Base-by-base conservation (phyloP, 2,329 filamentous ascomycete genomes). In the Trichoderma harzianum region DNA sequence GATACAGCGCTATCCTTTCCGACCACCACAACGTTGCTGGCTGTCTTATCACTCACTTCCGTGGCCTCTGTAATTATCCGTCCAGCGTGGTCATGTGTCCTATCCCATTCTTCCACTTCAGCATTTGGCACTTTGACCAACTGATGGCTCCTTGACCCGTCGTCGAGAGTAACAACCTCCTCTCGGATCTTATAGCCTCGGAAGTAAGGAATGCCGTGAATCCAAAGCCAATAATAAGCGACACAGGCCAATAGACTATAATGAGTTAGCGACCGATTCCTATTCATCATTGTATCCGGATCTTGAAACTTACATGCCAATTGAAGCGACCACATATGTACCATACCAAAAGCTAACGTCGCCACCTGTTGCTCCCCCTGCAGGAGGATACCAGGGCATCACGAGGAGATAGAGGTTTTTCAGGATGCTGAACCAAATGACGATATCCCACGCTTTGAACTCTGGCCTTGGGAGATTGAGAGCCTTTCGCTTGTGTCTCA, bases 301-400 rank as follows among this genome's bases (percentile, higher is more conserved):
- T 18, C 18, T 24, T 24, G 11, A 51, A 16, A 87, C 88, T 83
- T 82, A 90, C 87, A 92, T 86, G 26, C 79, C 89, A 71, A 93
- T 85, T 0, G 91, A 90, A 0, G 89, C 86, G 0, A 89, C 87
- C 24, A 87, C 86, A 75, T 93, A 93, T 0, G 90, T 93, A 1
- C 85, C 91, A 74, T 93, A 94, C 88, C 89, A 93, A 79, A 94
- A 93, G 68, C 87, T 91, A 1, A 93, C 91, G 70, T 91, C 88
- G 0, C 90, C 91, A 0, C 86, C 88, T 39, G 86, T 85, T 0
- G 82, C 82, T 0, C 91, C 91, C 0, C 83, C 85, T 1, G 84
- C 82, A 0, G 91, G 92, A 2, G 91, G 91, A 74, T 89, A 91
- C 91, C 91, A 93, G 0, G 91, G 91, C 85, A 92, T 92, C 18